phyloP scores from a whole-genome alignment of 176 grass and related monocot species.

The Raddia distichophylla region DNA sequence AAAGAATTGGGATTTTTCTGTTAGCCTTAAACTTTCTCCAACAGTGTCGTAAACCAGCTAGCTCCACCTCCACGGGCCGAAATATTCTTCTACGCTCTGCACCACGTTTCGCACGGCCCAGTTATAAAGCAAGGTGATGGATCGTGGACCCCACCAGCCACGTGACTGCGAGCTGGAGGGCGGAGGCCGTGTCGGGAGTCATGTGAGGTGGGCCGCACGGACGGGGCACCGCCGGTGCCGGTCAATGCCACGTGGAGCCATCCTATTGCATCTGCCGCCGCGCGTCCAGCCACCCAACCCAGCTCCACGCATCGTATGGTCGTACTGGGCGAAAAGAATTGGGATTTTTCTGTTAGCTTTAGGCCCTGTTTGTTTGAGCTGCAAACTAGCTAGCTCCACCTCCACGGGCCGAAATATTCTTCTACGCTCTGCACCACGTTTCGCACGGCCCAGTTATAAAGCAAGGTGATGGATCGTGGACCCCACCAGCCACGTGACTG shows the following conservation, averaged over 20 bases:
- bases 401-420: slow-evolving; percentile 31
- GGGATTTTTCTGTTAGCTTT: no score
- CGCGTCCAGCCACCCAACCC: no score
- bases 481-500: slow-evolving; percentile 37
- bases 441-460: slow-evolving; percentile 34
- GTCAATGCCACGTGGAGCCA: slow-evolving; percentile 42
- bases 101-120: slow-evolving; percentile 37
- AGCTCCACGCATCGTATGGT: no score
- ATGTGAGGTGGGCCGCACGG: slow-evolving; percentile 27
- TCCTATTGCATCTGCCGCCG: not conserved
- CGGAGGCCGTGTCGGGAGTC: slow-evolving; percentile 44
- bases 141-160: slow-evolving; percentile 6
- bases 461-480: not conserved
- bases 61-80: not conserved
- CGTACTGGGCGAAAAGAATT: no score
- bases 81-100: slow-evolving; percentile 17
- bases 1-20: no score
- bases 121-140: slow-evolving; percentile 26
- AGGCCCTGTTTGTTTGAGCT: not conserved
- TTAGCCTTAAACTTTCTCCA: no score
- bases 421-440: slow-evolving; percentile 22
- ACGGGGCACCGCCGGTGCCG: not conserved
- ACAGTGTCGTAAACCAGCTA: not conserved
- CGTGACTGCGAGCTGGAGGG: slow-evolving; percentile 41
- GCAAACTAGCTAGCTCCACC: not conserved